A percentile compares a stretch with the other conserved stretches of the same genome.
Evolutionary conservation across 805 yeast genomes (phyloP).

Genomic region (Candida ulmi): DNA sequence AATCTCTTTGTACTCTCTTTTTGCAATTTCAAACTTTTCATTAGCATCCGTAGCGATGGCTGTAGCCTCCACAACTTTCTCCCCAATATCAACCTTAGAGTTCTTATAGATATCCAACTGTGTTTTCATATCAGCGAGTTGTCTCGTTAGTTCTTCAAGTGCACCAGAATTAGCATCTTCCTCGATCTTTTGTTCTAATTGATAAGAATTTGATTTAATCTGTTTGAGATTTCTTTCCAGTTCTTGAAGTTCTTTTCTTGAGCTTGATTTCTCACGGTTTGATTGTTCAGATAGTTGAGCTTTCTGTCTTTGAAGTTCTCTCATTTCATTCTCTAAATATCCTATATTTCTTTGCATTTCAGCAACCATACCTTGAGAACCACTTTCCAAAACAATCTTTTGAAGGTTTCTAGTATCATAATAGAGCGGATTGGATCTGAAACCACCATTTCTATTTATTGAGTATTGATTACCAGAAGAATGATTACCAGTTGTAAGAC

Average conservation of each 20-base stretch:
- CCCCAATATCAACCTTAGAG: conserved; percentile 21
- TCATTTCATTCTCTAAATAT: not conserved
- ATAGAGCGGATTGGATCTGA: conserved; percentile 48
- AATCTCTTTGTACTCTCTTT: conserved; percentile 19
- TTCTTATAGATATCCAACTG: conserved; percentile 9
- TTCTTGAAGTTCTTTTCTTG: conserved; percentile 1
- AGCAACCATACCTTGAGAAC: conserved; percentile 12
- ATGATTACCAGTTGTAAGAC: conserved; percentile 35
- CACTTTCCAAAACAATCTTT: conserved; percentile 11
- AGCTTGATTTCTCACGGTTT: conserved; percentile 14
- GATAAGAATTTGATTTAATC: conserved; percentile 23
- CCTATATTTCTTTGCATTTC: conserved; percentile 4
- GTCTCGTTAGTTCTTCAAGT: conserved; percentile 24
- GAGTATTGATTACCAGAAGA: conserved; percentile 41
- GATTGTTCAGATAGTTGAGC: conserved; percentile 5
- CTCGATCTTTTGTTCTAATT: conserved; percentile 32
- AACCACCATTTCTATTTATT: conserved; percentile 34
- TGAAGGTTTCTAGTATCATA: conserved; percentile 23
- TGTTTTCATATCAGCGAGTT: not conserved
- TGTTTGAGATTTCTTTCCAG: not conserved
- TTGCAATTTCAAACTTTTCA: conserved; percentile 14
- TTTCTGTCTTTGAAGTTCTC: conserved; percentile 8
- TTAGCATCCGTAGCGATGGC: conserved; percentile 16
- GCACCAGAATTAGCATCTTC: conserved; percentile 41
- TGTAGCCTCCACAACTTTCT: conserved; percentile 17